Percentiles rank a stretch among this genome's conserved stretches.
Conservation (phyloP, 371 early-diverging fungal species). For the Mortierella sp. region DNA sequence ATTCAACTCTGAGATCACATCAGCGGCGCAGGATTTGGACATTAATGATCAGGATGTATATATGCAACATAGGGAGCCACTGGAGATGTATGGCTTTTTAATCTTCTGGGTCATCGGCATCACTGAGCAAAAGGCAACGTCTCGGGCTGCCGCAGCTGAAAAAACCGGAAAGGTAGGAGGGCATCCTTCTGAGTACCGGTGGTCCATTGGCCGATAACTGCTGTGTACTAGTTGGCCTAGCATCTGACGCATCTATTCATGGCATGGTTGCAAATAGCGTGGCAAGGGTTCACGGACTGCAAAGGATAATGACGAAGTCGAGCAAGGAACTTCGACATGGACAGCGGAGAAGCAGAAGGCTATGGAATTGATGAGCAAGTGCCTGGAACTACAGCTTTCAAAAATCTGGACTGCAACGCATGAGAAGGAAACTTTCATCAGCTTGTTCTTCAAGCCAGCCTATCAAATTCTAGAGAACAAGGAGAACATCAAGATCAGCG, state of each 20-base stretch:
- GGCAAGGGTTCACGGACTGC: constrained; percentile 30
- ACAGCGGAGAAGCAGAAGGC: constrained; percentile 60
- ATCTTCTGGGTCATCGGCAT: constrained; percentile 75
- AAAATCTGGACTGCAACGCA: constrained; percentile 83
- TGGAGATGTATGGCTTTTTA: constrained; percentile 84
- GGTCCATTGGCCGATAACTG: no score
- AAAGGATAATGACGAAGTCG: constrained; percentile 54
- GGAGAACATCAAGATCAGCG: constrained; percentile 67
- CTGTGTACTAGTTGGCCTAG: neutral
- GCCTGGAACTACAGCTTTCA: constrained; percentile 75
- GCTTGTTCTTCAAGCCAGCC: constrained; percentile 87
- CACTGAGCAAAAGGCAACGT: constrained; percentile 67
- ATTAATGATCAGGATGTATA: constrained; percentile 74
- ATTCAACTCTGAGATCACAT: constrained; percentile 70
- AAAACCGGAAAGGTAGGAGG: constrained; percentile 39
- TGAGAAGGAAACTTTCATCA: constrained; percentile 81
- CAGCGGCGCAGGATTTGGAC: constrained; percentile 67
- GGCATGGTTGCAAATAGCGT: constrained; percentile 11
- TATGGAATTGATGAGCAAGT: constrained; percentile 63
- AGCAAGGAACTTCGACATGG: constrained; percentile 67
- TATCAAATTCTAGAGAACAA: constrained; percentile 85
- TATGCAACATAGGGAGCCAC: constrained; percentile 64
- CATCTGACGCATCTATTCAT: constrained; percentile 12
- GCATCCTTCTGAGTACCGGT: no score
- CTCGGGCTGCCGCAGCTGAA: constrained; percentile 43